phyloP scores from a whole-genome alignment of 192 early-diverging fungal genomes.

The Powellomyces hirtus region DNA sequence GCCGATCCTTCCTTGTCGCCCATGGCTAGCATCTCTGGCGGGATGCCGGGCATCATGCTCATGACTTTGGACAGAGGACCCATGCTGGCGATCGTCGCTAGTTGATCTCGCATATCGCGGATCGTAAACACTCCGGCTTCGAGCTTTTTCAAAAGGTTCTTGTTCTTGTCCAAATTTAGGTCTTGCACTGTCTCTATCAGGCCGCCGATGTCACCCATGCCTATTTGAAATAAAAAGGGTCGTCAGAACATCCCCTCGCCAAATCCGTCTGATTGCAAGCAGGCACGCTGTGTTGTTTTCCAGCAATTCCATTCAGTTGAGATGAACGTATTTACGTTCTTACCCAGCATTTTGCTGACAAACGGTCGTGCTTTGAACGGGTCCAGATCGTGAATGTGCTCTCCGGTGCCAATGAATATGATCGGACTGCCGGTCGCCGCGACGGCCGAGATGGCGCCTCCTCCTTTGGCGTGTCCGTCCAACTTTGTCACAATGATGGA shows the following conservation, averaged over 20 bases:
- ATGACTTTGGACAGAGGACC: slow-evolving; percentile 91
- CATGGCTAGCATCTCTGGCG: slow-evolving; percentile 44
- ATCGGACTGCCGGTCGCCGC: slow-evolving; percentile 92
- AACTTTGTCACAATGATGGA: slow-evolving; percentile 97
- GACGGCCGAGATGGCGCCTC: slow-evolving; percentile 97
- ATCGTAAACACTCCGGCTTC: slow-evolving; percentile 84
- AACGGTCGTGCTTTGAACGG: slow-evolving; percentile 84
- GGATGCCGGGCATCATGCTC: slow-evolving; percentile 80
- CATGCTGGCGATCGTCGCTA: slow-evolving; percentile 84
- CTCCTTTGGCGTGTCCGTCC: slow-evolving; percentile 98
- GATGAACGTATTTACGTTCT: too few relatives aligned
- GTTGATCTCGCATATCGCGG: slow-evolving; percentile 93
- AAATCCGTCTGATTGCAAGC: neutral
- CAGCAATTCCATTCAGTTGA: too few relatives aligned
- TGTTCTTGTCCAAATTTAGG: slow-evolving; percentile 82
- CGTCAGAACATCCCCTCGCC: too few relatives aligned
- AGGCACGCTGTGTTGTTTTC: too few relatives aligned
- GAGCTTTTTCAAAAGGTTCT: slow-evolving; percentile 81
- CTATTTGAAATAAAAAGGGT: slow-evolving; percentile 25
- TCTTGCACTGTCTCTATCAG: slow-evolving; percentile 89
- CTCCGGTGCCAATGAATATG: slow-evolving; percentile 94
- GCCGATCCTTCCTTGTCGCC: slow-evolving; percentile 57
- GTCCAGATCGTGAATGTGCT: slow-evolving; percentile 95
- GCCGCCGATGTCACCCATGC: slow-evolving; percentile 89
- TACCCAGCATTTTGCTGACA: slow-evolving; percentile 85